A percentile compares a stretch with the other conserved stretches of the same genome.
These are phyloP conservation scores for Lepidium didymum DNA, from an alignment of 345 rosid genomes.

Conservation along the genomic window DNA sequence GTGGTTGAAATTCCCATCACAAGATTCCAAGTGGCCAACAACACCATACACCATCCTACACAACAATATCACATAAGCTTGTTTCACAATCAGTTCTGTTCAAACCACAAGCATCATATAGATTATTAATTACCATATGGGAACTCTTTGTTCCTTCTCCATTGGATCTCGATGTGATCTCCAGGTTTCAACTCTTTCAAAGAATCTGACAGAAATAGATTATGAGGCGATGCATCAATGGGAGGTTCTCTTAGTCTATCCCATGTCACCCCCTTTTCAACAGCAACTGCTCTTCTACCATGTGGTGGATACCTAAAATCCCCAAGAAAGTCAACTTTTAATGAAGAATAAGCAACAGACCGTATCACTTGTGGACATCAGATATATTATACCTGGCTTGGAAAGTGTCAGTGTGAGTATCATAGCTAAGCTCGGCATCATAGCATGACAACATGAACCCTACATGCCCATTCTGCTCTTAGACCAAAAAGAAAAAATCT, in stretches of 20 bases:
- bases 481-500: background rate
- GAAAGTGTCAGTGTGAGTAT: conserved; percentile 59
- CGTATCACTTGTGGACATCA: background rate
- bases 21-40: conserved; percentile 80
- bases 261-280: conserved; percentile 66
- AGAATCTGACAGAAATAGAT: conserved; percentile 64
- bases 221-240: conserved; percentile 53
- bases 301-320: conserved; percentile 70
- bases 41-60: conserved; percentile 93
- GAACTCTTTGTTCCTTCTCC: conserved; percentile 88
- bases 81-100: background rate
- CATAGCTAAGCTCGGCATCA: conserved; percentile 86
- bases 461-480: conserved; percentile 80
- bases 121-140: conserved; percentile 56
- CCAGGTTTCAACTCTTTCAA: conserved; percentile 70
- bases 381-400: conserved; percentile 59
- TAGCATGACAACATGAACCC: conserved; percentile 95
- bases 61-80: conserved; percentile 15
- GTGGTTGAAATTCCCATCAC: conserved; percentile 59
- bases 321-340: background rate
- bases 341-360: background rate
- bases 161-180: conserved; percentile 87
- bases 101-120: background rate
- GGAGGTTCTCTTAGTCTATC: conserved; percentile 76
- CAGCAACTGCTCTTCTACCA: conserved; percentile 52